Percentiles rank a stretch among this genome's conserved stretches.
These are phyloP conservation scores for Phaseolus lunatus DNA, from an alignment of 306 rosid genomes.

Conservation along the genomic window DNA sequence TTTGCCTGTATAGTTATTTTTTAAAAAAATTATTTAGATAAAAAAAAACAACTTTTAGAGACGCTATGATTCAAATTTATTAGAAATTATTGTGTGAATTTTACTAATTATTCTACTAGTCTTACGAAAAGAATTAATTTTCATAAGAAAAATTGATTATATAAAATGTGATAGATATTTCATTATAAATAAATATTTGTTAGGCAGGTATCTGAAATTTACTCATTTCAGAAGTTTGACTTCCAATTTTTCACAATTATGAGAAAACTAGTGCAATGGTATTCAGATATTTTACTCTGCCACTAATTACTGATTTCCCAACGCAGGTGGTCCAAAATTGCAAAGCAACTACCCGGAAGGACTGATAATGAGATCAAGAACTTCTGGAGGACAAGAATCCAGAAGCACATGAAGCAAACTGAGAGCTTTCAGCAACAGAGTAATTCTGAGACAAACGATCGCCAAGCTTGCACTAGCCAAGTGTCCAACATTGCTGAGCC, in stretches of 20 bases:
- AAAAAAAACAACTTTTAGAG: background rate
- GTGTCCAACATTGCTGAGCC: constrained; percentile 45
- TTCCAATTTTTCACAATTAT: background rate
- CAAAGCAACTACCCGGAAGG: constrained; percentile 72
- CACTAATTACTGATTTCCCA: constrained; percentile 27
- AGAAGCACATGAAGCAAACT: constrained; percentile 78
- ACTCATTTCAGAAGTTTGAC: background rate
- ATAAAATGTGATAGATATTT: background rate
- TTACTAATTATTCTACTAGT: background rate
- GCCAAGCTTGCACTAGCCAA: constrained; percentile 59
- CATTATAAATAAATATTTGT: too few relatives aligned
- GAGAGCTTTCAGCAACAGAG: constrained; percentile 50
- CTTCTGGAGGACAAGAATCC: constrained; percentile 89
- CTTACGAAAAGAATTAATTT: background rate
- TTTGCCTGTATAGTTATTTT: background rate
- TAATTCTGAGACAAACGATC: constrained; percentile 24
- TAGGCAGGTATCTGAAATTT: background rate
- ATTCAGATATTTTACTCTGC: background rate
- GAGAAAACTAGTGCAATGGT: background rate
- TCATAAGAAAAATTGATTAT: background rate
- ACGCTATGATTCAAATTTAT: background rate
- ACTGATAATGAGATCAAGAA: constrained; percentile 66
- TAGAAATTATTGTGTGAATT: background rate
- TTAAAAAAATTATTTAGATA: background rate
- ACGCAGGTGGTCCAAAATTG: constrained; percentile 90